These are phyloP conservation scores for Lithohypha guttulata DNA, from an alignment of 2,329 filamentous ascomycete genomes.

Conservation along the genomic window DNA sequence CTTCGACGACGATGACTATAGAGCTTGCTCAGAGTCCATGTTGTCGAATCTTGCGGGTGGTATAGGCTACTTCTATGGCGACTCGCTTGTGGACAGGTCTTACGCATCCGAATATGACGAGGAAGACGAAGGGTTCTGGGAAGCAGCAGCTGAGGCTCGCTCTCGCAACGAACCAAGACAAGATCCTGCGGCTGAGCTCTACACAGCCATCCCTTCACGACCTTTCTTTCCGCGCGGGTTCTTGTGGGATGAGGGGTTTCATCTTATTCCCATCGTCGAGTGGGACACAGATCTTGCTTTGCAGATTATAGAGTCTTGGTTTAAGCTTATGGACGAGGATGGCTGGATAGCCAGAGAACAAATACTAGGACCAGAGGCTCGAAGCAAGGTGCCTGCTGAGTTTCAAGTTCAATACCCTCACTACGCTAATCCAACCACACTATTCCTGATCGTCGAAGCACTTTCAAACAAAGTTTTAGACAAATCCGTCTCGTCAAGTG, in stretches of 20 bases:
- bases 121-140: slow-evolving; percentile 91
- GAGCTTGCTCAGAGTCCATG: slow-evolving; percentile 73
- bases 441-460: slow-evolving; percentile 77
- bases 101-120: slow-evolving; percentile 91
- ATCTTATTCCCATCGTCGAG: slow-evolving; percentile 78
- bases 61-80: slow-evolving; percentile 88
- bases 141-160: slow-evolving; percentile 73
- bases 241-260: slow-evolving; percentile 96
- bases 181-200: slow-evolving; percentile 79
- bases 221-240: slow-evolving; percentile 96
- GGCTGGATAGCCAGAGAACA: slow-evolving; percentile 97
- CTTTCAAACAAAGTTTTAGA: slow-evolving; percentile 68
- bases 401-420: slow-evolving; percentile 96
- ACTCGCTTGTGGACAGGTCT: slow-evolving; percentile 79
- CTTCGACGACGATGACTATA: slow-evolving; percentile 62
- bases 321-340: slow-evolving; percentile 88
- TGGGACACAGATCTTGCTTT: slow-evolving; percentile 84
- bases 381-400: slow-evolving; percentile 85
- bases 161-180: slow-evolving; percentile 55
- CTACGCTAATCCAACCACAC: slow-evolving; percentile 90
- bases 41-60: slow-evolving; percentile 91
- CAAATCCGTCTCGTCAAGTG: slow-evolving; percentile 21
- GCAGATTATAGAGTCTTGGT: slow-evolving; percentile 91
- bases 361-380: slow-evolving; percentile 81
- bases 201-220: slow-evolving; percentile 80